Base-by-base conservation (phyloP, 1,139 yeast species). In the Pneumocystis carinii region DNA sequence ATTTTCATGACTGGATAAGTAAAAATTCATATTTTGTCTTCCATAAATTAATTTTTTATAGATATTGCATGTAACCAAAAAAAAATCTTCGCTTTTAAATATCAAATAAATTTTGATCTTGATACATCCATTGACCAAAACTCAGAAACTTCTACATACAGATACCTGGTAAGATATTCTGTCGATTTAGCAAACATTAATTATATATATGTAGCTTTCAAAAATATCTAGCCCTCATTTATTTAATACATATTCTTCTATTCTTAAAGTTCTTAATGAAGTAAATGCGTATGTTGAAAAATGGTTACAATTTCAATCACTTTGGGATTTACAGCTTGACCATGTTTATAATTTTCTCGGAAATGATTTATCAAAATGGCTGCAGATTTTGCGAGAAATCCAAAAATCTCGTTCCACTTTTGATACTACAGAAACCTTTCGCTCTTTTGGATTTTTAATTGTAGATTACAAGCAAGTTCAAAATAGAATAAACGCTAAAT, bases 281-380 rank as follows among this genome's bases (percentile, higher is more conserved):
- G 78, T 80, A 0, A 53, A 42, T 29, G 19, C 60, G 0, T 83
- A 81, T 67, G 71, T 79, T 24, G 67, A 70, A 1, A 74, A 76
- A 39, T 88, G 95, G 95, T 71, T 72, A 8, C 74, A 74, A 38
- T 75, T 85, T 41, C 87, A 84, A 69, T 73, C 78, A 1, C 72
- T 86, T 3, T 85, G 90, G 87, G 85, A 81, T 65, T 68, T 80
- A 15, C 76, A 76, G 35, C 68, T 77, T 0, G 75, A 75, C 5
- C 72, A 73, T 63, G 71, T 77, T 59, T 70, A 71, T 66, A 65
- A 67, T 36, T 53, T 68, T 19, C 70, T 79, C 12, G 79, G 77
- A 1, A 66, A 71, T 6, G 74, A 77, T 29, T 68, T 84, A 60
- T 67, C 68, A 0, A 68, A 69, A 15, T 85, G 90, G 92, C 69